A percentile compares a stretch with the other conserved stretches of the same genome.
phyloP scores from a whole-genome alignment of 352 stramenopile genomes.

The Halophytophthora polymorphica region DNA sequence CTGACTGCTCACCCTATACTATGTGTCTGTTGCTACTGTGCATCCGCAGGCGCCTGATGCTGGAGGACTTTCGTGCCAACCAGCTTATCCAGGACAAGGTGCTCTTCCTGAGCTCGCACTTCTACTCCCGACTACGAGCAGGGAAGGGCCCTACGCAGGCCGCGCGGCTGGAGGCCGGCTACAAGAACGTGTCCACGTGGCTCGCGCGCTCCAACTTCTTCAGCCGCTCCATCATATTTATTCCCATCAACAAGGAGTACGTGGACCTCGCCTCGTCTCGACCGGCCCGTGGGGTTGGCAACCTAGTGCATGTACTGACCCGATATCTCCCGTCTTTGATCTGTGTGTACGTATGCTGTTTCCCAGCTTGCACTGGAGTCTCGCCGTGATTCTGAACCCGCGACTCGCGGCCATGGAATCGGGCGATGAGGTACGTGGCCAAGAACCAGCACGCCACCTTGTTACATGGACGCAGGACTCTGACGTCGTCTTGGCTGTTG shows the following conservation, averaged over 20 bases:
- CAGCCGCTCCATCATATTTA: constrained; percentile 72
- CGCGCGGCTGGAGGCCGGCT: constrained; percentile 52
- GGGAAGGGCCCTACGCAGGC: constrained; percentile 30
- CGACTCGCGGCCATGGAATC: constrained; percentile 30
- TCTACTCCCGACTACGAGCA: constrained; percentile 61
- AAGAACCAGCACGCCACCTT: not conserved
- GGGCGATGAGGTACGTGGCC: constrained; percentile 23
- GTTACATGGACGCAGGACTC: not conserved
- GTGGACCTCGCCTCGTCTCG: constrained; percentile 1
- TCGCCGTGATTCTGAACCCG: constrained; percentile 78
- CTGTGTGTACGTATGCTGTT: constrained; percentile 8
- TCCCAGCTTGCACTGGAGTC: constrained; percentile 76
- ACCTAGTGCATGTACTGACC: too few relatives aligned
- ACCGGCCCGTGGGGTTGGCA: too few relatives aligned
- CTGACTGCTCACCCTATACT: not conserved
- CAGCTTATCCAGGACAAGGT: constrained; percentile 61
- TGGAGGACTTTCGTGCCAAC: constrained; percentile 41
- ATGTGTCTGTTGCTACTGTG: constrained; percentile 1
- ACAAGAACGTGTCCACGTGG: constrained; percentile 81
- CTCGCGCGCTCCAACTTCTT: constrained; percentile 64
- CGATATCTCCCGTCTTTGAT: too few relatives aligned
- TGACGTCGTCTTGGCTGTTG: constrained; percentile 3
- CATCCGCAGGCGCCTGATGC: constrained; percentile 45
- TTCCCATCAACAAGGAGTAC: constrained; percentile 87
- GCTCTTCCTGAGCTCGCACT: constrained; percentile 77